Base-by-base conservation (phyloP, 2,329 filamentous ascomycete genomes). In the Fusarium oligoseptatum region DNA sequence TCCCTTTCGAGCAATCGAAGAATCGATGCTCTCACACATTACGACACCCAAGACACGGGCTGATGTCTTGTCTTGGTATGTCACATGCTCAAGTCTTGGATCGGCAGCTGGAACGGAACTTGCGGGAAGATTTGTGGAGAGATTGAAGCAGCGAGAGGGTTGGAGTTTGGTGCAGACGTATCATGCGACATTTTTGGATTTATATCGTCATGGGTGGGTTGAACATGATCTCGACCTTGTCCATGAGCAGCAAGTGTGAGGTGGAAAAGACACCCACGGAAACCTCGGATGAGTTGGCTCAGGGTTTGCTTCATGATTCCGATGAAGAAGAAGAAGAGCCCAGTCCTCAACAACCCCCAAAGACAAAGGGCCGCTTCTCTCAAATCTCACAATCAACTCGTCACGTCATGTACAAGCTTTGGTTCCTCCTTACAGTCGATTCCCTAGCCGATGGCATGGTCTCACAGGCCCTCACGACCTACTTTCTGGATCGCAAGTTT, bases 51-150 rank as follows among this genome's bases (percentile, higher is more conserved):
- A 84, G 34, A 88, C 87, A 1, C 83, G 91, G 56, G 84, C 89
- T 15, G 90, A 93, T 80, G 90, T 93, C n/a, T 84, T 92, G 68
- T 87, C 89, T 10, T 93, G 91, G 91, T 92, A 93, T 76, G 87
- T 92, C 45, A 90, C 88, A 17, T 85, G 83, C 3, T 87, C 89
- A 1, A 86, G 86, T n/a, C 81, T 91, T 2, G 90, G 89, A 2
- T 88, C 88, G 0, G 85, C 88, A 0, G 75, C 87, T 6, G 90
- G 90, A 3, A 89, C 85, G 9, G 89, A 88, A 73, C 70, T 85
- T 2, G 85, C 87, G 0, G 90, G 90, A 1, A 80, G 87, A 50
- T 81, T 89, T 50, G 82, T 91, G 32, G 85, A 88, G 66, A 84
- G 76, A 37, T 81, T 91, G 15, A 83, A 83, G 48, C 81, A 83